These are phyloP conservation scores for Porcisia deanei DNA, from an alignment of 208 protist genomes.

Conservation along the genomic window DNA sequence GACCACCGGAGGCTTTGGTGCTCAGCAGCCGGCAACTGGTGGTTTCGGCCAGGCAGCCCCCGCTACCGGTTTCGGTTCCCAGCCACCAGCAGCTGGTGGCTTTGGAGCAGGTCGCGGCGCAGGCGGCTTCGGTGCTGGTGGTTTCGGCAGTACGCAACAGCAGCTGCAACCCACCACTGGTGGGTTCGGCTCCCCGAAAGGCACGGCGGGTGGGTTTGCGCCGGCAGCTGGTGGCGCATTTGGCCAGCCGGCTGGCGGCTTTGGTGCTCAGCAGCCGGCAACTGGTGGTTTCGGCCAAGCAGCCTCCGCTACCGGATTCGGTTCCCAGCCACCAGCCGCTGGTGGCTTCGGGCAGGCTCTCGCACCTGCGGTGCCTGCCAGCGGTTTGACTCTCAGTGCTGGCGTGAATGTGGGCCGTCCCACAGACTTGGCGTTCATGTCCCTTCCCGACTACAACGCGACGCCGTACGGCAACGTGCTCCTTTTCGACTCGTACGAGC, in stretches of 20 bases:
- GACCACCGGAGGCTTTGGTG: slow-evolving; percentile 4
- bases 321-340: not conserved
- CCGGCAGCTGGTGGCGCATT: slow-evolving; percentile 27
- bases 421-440: slow-evolving; percentile 57
- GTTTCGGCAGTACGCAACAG: not conserved
- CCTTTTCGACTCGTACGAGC: slow-evolving; percentile 73
- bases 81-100: not conserved
- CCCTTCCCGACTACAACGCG: slow-evolving; percentile 75
- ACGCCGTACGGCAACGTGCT: slow-evolving; percentile 81
- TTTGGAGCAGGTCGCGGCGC: slow-evolving; percentile 10
- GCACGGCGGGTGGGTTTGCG: slow-evolving; percentile 24
- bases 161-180: slow-evolving; percentile 14
- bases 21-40: slow-evolving; percentile 22
- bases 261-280: slow-evolving; percentile 11
- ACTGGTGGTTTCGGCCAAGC: slow-evolving; percentile 51
- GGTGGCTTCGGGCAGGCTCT: slow-evolving; percentile 31
- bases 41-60: slow-evolving; percentile 28
- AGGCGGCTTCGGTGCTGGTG: slow-evolving; percentile 1
- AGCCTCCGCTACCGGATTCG: slow-evolving; percentile 18
- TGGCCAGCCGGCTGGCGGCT: slow-evolving; percentile 26
- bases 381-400: slow-evolving; percentile 1
- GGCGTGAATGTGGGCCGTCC: slow-evolving; percentile 28
- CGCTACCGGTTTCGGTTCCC: slow-evolving; percentile 10
- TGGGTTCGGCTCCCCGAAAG: slow-evolving; percentile 26
- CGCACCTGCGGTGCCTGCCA: slow-evolving; percentile 5